Evolutionary conservation across 768 basidiomycete genomes (phyloP).

Genomic region (Steccherinum ochraceum): DNA sequence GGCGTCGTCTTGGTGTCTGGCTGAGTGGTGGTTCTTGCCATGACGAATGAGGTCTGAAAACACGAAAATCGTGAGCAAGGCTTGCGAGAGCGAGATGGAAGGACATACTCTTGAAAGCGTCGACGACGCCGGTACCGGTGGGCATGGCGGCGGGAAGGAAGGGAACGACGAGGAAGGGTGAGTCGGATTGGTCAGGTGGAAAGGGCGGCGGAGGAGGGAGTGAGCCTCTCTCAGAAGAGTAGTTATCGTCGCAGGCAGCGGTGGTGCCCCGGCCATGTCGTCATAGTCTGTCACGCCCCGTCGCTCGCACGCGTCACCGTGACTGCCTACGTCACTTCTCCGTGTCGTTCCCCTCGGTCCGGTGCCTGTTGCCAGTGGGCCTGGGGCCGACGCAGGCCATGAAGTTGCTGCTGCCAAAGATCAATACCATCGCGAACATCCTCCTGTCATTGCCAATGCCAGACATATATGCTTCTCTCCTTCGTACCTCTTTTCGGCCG

Average conservation of each 20-base stretch:
- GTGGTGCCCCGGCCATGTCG: not conserved
- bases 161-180: slow-evolving; percentile 2
- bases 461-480: too few relatives aligned
- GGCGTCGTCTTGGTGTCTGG: slow-evolving; percentile 13
- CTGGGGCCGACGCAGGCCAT: too few relatives aligned
- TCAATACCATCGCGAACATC: too few relatives aligned
- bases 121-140: slow-evolving; percentile 56
- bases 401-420: too few relatives aligned
- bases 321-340: too few relatives aligned
- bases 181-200: not conserved
- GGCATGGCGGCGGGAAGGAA: slow-evolving; percentile 40
- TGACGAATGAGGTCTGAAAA: slow-evolving; percentile 45
- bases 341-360: too few relatives aligned
- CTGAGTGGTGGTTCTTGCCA: slow-evolving; percentile 37
- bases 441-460: too few relatives aligned
- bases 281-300: not conserved
- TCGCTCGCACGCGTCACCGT: too few relatives aligned
- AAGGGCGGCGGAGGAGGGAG: not conserved
- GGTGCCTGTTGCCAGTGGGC: too few relatives aligned
- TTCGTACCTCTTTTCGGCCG: too few relatives aligned
- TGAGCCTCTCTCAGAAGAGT: not conserved
- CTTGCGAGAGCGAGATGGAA: not conserved
- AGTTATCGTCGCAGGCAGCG: too few relatives aligned
- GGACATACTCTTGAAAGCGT: slow-evolving; percentile 79
- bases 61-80: slow-evolving; percentile 6